phyloP scores from a whole-genome alignment of 495 filamentous ascomycete genomes.

The Hypoxylon crocopeplum region DNA sequence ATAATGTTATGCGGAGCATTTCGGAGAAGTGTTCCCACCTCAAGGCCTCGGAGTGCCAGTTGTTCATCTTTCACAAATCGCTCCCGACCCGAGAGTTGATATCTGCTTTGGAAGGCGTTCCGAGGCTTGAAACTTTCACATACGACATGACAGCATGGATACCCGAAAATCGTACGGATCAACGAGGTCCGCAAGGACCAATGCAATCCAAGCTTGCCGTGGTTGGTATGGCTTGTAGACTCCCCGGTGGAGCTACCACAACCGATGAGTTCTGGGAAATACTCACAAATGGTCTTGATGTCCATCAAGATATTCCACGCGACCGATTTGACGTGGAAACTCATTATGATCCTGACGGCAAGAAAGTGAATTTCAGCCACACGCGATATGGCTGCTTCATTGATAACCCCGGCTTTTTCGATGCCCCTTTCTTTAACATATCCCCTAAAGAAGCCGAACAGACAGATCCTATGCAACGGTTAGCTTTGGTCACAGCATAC shows the following conservation, averaged over 20 bases:
- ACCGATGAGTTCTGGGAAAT: constrained; percentile 68
- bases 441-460: constrained; percentile 61
- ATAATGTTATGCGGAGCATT: constrained; percentile 73
- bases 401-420: constrained; percentile 75
- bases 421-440: constrained; percentile 66
- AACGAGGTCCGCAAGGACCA: background rate
- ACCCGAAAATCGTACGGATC: background rate
- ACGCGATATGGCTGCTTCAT: constrained; percentile 81
- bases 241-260: constrained; percentile 60
- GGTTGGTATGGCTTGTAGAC: constrained; percentile 68
- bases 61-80: constrained; percentile 22
- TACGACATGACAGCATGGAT: no score
- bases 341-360: constrained; percentile 72
- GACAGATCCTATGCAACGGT: constrained; percentile 78
- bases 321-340: constrained; percentile 75
- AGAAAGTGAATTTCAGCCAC: constrained; percentile 68
- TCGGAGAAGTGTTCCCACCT: constrained; percentile 26
- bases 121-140: background rate
- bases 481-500: constrained; percentile 76
- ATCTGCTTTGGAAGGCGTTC: background rate
- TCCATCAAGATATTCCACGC: constrained; percentile 60
- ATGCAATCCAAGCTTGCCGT: constrained; percentile 52
- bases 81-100: constrained; percentile 27
- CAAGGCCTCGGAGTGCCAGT: constrained; percentile 16
- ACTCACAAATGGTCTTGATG: constrained; percentile 61